Base-by-base conservation (phyloP, 2,329 filamentous ascomycete genomes). In the Ophiostoma fasciatum region DNA sequence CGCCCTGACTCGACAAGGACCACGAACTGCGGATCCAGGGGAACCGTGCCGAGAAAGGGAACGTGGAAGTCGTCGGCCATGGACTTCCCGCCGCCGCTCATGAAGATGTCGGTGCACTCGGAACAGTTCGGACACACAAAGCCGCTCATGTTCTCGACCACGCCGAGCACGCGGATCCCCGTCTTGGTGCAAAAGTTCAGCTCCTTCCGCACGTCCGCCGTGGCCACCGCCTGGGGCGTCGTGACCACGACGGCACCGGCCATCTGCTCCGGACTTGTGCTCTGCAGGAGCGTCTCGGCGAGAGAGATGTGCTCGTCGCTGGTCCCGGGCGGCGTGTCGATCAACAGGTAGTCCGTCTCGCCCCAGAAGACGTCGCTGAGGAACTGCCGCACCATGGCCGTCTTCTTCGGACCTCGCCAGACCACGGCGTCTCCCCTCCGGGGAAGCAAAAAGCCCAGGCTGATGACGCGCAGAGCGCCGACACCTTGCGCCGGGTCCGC, bases 351-450 rank as follows among this genome's bases (percentile, higher is more conserved):
- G 54, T 96, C 88, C n/a, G 83, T 73, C 18, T 78, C 71, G 36
- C 74, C 71, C 90, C 90, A 96, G 21, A 83, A 67, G 5, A 94
- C 87, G 51, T 94, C 87, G 1, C 82, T 80, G 20, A 98, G 65
- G 53, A 98, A 98, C 56, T 98, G 90, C 28, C 87, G 76, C 40
- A 98, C 84, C 90, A 98, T 98, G 34, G 90, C 90, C 5, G 90
- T 98, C 63, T 98, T 98, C 61, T 98, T 98, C 3, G 90, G 90
- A 0, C 90, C 90, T 36, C 90, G 74, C 90, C 90, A 98, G 27
- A 98, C 90, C 0, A 98, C 87, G 0, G 90, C 88, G 49, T 94
- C 85, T 43, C 82, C 82, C 48, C 88, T 68, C 42, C 76, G 73
- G 4, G 78, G 76, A 6, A 98, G 68, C 7, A 98, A 69, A 50